A percentile compares a stretch with the other conserved stretches of the same genome.
Conservation (phyloP, 1,284 basidiomycete genomes). For the Tylopilus sp. region DNA sequence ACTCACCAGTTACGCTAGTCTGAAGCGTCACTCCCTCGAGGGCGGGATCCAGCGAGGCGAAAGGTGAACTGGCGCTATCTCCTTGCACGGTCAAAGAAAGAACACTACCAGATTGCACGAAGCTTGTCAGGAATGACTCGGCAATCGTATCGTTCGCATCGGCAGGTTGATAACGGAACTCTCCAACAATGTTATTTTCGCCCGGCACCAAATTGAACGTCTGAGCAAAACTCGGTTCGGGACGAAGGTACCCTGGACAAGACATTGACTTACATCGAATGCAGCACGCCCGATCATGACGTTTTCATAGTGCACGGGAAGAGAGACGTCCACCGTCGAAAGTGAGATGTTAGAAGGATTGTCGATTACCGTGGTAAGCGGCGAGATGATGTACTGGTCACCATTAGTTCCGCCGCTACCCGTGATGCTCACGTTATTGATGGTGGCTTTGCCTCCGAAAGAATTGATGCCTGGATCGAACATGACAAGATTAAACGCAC, state of each 20-base stretch:
- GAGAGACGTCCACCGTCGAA: conserved; percentile 52
- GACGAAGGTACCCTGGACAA: background rate
- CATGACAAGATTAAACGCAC: background rate
- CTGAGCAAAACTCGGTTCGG: conserved; percentile 30
- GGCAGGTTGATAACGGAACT: conserved; percentile 67
- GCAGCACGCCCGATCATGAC: conserved; percentile 53
- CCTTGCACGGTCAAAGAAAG: conserved; percentile 58
- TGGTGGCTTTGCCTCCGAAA: conserved; percentile 47
- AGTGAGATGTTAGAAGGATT: conserved; percentile 72
- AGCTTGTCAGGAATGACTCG: conserved; percentile 50
- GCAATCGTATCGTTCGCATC: conserved; percentile 65
- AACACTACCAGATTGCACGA: conserved; percentile 47
- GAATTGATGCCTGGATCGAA: conserved; percentile 44
- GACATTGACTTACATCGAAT: conserved; percentile 47
- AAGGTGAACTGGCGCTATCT: conserved; percentile 58
- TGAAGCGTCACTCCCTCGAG: conserved; percentile 54
- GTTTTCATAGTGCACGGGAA: conserved; percentile 59
- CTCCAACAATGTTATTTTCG: conserved; percentile 48
- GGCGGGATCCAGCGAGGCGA: conserved; percentile 56
- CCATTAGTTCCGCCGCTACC: conserved; percentile 61
- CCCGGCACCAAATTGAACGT: conserved; percentile 59
- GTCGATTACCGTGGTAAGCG: conserved; percentile 50
- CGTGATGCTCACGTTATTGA: conserved; percentile 53
- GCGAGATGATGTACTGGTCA: conserved; percentile 51
- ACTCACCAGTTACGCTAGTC: conserved; percentile 46